Conservation (phyloP, 805 yeast genomes). For the Teunomyces pallodes region DNA sequence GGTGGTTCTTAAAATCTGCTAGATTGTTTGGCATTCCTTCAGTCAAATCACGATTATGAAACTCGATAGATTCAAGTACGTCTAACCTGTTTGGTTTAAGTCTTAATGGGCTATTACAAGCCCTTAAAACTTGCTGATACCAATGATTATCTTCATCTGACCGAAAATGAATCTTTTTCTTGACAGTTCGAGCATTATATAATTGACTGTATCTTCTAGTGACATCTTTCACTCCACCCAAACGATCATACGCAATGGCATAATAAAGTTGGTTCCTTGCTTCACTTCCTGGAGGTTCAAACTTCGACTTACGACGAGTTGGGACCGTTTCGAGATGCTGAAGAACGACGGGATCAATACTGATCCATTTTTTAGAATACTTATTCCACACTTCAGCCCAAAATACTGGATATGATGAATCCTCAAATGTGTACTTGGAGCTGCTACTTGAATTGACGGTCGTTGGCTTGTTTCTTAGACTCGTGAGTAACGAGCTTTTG, state of each 20-base stretch:
- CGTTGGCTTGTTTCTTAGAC: slow-evolving; percentile 8
- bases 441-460: slow-evolving; percentile 11
- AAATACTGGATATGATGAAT: slow-evolving; percentile 61
- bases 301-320: slow-evolving; percentile 46
- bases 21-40: slow-evolving; percentile 89
- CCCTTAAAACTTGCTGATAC: slow-evolving; percentile 51
- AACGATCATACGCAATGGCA: slow-evolving; percentile 71
- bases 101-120: slow-evolving; percentile 16
- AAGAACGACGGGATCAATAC: slow-evolving; percentile 76
- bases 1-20: slow-evolving; percentile 84
- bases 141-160: slow-evolving; percentile 57
- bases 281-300: slow-evolving; percentile 73
- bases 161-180: slow-evolving; percentile 60
- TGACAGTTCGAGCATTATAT: slow-evolving; percentile 72
- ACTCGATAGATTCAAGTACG: slow-evolving; percentile 57
- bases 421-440: slow-evolving; percentile 12
- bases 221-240: slow-evolving; percentile 70
- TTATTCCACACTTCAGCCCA: slow-evolving; percentile 96
- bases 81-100: slow-evolving; percentile 36
- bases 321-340: slow-evolving; percentile 61
- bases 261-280: slow-evolving; percentile 61
- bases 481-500: slow-evolving; percentile 15
- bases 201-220: slow-evolving; percentile 76
- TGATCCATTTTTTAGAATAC: slow-evolving; percentile 69
- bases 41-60: slow-evolving; percentile 55